A percentile compares a stretch with the other conserved stretches of the same genome.
These are phyloP conservation scores for Globisporangium abappressorium DNA, from an alignment of 352 stramenopile genomes.

Conservation along the genomic window DNA sequence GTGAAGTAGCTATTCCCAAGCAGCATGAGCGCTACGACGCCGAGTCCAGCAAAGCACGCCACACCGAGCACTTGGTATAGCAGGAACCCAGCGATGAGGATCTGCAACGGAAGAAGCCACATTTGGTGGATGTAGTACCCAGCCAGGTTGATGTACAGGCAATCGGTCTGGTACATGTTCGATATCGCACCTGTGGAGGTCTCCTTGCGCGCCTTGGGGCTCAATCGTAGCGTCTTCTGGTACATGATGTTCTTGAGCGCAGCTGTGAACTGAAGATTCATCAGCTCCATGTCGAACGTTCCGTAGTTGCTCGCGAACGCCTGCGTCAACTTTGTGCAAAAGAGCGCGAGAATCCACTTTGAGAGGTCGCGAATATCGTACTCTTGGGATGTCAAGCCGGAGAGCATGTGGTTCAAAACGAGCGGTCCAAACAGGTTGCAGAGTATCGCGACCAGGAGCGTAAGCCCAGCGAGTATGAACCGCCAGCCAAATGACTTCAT, in stretches of 20 bases:
- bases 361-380: constrained; percentile 24
- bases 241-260: constrained; percentile 54
- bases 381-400: constrained; percentile 22
- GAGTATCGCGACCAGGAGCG: constrained; percentile 44
- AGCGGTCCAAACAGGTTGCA: constrained; percentile 54
- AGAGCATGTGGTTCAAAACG: constrained; percentile 41
- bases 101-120: constrained; percentile 59
- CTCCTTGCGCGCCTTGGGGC: constrained; percentile 28
- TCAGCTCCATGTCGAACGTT: constrained; percentile 42
- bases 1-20: constrained; percentile 36
- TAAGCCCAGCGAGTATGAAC: constrained; percentile 38
- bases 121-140: constrained; percentile 54
- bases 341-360: constrained; percentile 39
- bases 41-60: constrained; percentile 35
- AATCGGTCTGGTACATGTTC: constrained; percentile 66
- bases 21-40: constrained; percentile 36
- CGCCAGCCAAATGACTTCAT: constrained; percentile 28
- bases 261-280: constrained; percentile 53
- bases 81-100: constrained; percentile 41
- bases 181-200: constrained; percentile 57
- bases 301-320: constrained; percentile 48
- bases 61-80: constrained; percentile 40
- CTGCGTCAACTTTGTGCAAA: constrained; percentile 51
- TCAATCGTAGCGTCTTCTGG: constrained; percentile 49
- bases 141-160: constrained; percentile 34